phyloP scores from a whole-genome alignment of 2,329 filamentous ascomycete species.

The Beauveria scarabaeidicola region DNA sequence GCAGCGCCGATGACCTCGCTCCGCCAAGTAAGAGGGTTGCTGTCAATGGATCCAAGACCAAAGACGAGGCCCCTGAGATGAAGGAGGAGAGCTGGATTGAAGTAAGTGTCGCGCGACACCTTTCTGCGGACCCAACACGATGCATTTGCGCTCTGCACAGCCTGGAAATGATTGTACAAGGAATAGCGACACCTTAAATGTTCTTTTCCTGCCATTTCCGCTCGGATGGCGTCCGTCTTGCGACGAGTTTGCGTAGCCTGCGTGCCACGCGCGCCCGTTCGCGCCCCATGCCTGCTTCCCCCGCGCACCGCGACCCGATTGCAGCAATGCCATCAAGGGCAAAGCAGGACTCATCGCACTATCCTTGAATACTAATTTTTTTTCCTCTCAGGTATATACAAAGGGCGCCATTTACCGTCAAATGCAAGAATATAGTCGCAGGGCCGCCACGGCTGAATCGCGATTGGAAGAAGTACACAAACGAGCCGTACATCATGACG shows the following conservation, averaged over 20 bases:
- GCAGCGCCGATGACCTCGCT: conserved; percentile 71
- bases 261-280: neutral
- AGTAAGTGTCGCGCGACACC: conserved; percentile 45
- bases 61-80: conserved; percentile 46
- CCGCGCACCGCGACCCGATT: neutral
- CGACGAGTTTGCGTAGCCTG: neutral
- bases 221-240: neutral
- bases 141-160: neutral
- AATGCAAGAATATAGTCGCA: conserved; percentile 96
- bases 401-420: conserved; percentile 96
- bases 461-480: conserved; percentile 75
- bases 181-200: neutral
- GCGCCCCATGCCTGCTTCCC: neutral
- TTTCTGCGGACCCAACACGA: conserved; percentile 11
- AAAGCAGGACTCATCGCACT: neutral
- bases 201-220: neutral
- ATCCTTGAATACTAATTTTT: conserved; percentile 14
- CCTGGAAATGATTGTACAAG: neutral
- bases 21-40: conserved; percentile 90
- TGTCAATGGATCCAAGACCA: conserved; percentile 63
- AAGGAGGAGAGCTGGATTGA: conserved; percentile 56
- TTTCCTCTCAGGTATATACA: conserved; percentile 28
- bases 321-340: neutral
- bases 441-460: conserved; percentile 71
- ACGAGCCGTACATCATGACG: conserved; percentile 74